Base-by-base conservation (phyloP, 768 basidiomycete genomes). In the Suillus subaureus region DNA sequence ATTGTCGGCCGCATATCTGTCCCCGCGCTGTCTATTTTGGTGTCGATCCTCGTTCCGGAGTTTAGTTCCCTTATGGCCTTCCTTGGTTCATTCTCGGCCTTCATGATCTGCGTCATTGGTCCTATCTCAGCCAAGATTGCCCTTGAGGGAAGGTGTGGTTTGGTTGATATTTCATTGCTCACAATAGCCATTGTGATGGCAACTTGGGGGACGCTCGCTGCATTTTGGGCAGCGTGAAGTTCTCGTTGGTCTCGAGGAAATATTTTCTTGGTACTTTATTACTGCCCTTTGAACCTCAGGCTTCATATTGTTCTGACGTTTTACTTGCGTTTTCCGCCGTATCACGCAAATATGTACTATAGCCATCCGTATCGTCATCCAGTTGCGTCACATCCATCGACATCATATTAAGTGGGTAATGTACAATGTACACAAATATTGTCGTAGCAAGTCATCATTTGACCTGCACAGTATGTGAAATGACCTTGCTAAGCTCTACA, bases 51-150 rank as follows among this genome's bases (percentile, higher is more conserved):
- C 61, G 75, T 96, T 26, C 94, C 94, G 6, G 85, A 92, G 62
- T 96, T 96, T 77, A 87, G 89, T 68, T 83, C 88, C 6, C 80
- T 90, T 76, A 94, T 96, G 92, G 92, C 94, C 1, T 92, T 97
- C 75, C 80, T 98, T 61, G 96, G 96, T 3, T 89, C 93, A n/a
- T 94, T 94, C 75, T 89, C 90, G 42, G 91, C 94, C 0, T 89
- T 89, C 68, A 79, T 89, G 71, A 83, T 94, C 28, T 92, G 91
- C 67, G 84, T 92, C 28, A 87, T 93, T 66, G 87, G 90, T 12
- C 96, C 94, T 6, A 80, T 96, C 45, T 80, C 85, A 31, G 91
- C 90, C 6, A 92, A 92, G 73, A 79, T 90, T 18, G 82, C 81
- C 58, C 78, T 94, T 64, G 79, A 83, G 28, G 79, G 84, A 5